A percentile compares a stretch with the other conserved stretches of the same genome.
Evolutionary conservation across 768 basidiomycete genomes (phyloP).

Genomic region (Jaapia argillacea): DNA sequence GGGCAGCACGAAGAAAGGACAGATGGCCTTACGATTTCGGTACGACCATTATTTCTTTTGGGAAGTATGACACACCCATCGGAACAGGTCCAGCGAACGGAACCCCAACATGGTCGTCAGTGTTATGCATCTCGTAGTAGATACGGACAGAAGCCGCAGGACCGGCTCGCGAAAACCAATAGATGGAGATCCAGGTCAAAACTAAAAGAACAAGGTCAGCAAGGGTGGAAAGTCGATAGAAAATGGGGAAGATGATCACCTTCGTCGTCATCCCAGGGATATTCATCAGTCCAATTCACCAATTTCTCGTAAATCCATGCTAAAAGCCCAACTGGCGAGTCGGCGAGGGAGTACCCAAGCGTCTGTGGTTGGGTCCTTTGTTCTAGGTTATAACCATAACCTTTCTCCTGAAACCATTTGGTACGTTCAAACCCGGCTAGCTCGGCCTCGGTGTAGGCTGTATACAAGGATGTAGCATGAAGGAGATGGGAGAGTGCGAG

Average conservation of each 20-base stretch:
- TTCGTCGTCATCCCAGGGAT: constrained; percentile 51
- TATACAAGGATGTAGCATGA: not conserved
- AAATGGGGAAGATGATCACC: constrained; percentile 16
- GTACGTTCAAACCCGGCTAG: constrained; percentile 13
- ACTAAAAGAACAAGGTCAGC: constrained; percentile 26
- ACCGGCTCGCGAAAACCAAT: constrained; percentile 24
- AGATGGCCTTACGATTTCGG: constrained; percentile 13
- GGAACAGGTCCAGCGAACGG: constrained; percentile 10
- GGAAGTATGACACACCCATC: constrained; percentile 21
- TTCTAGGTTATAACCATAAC: constrained; percentile 19
- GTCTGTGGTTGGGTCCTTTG: constrained; percentile 25
- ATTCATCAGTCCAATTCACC: constrained; percentile 28
- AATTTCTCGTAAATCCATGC: constrained; percentile 29
- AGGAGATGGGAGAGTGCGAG: constrained; percentile 18
- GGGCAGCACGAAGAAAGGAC: not conserved
- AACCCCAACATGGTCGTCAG: not conserved
- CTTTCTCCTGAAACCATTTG: constrained; percentile 11
- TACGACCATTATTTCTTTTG: constrained; percentile 12
- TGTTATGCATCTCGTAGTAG: constrained; percentile 18
- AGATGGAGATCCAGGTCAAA: constrained; percentile 25
- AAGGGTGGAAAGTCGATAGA: not conserved
- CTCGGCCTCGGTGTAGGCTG: constrained; percentile 19
- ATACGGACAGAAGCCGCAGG: constrained; percentile 20
- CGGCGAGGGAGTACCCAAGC: constrained; percentile 39
- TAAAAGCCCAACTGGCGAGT: constrained; percentile 42